Evolutionary conservation across 2,329 filamentous ascomycete species (phyloP).

Genomic region (Fusarium equiseti): DNA sequence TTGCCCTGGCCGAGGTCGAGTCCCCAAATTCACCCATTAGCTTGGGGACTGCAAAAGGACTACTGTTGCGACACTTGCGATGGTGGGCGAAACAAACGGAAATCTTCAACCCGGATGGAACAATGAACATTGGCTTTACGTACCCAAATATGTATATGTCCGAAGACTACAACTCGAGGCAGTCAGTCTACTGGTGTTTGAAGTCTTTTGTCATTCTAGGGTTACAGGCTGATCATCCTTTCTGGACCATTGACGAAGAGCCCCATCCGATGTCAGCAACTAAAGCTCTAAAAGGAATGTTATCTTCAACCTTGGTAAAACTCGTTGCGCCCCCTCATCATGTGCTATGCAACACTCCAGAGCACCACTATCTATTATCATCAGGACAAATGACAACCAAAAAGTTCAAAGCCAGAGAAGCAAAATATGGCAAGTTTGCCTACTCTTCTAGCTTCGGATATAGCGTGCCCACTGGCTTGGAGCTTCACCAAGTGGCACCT

Average conservation of each 20-base stretch:
- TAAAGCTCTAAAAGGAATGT: neutral
- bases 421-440: constrained; percentile 62
- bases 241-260: constrained; percentile 60
- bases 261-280: constrained; percentile 33
- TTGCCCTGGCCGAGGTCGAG: constrained; percentile 55
- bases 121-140: constrained; percentile 58
- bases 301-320: neutral
- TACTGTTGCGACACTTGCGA: constrained; percentile 62
- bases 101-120: constrained; percentile 63
- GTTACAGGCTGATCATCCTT: constrained; percentile 53
- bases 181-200: constrained; percentile 66
- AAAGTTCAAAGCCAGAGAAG: constrained; percentile 55
- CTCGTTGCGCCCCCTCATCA: constrained; percentile 54
- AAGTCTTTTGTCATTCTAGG: constrained; percentile 61
- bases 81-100: constrained; percentile 60
- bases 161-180: constrained; percentile 68
- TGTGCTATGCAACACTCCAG: constrained; percentile 56
- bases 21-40: constrained; percentile 58
- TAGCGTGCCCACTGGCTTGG: constrained; percentile 54
- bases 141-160: constrained; percentile 59
- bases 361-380: constrained; percentile 59
- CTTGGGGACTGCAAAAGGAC: constrained; percentile 59
- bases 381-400: constrained; percentile 54
- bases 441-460: constrained; percentile 63
- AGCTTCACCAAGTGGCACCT: constrained; percentile 50